A percentile compares a stretch with the other conserved stretches of the same genome.
Conservation (phyloP, 1,139 yeast species). For the Yamadazyma mexicana region DNA sequence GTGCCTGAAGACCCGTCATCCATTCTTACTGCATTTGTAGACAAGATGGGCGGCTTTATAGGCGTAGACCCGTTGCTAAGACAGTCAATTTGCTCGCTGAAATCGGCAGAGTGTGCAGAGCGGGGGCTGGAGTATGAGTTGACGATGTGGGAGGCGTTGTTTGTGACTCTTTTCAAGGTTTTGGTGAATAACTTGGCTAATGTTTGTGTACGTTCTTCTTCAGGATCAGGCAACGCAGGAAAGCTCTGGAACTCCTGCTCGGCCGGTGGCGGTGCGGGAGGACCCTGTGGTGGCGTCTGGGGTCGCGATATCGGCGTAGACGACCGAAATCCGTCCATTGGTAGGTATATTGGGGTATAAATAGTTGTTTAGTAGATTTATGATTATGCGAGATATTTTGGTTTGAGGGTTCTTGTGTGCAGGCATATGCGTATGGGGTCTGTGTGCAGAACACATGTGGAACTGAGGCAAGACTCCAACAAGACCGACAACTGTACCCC, state of each 20-base stretch:
- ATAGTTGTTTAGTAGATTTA: too few relatives aligned
- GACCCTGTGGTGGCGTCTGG: background rate
- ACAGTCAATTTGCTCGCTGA: conserved; percentile 8
- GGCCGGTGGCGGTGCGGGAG: background rate
- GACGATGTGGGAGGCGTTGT: conserved; percentile 43
- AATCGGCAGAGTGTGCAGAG: conserved; percentile 11
- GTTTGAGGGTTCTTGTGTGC: too few relatives aligned
- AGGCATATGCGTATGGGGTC: too few relatives aligned
- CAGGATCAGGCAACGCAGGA: conserved; percentile 49
- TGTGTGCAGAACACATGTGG: too few relatives aligned
- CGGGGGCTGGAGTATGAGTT: conserved; percentile 26
- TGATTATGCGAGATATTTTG: too few relatives aligned
- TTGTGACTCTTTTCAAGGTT: conserved; percentile 46
- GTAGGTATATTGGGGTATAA: too few relatives aligned
- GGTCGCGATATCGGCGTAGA: background rate
- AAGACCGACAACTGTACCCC: too few relatives aligned
- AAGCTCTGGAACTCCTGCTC: conserved; percentile 41
- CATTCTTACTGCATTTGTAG: background rate
- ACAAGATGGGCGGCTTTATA: conserved; percentile 7
- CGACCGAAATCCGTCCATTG: background rate
- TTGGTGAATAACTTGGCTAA: conserved; percentile 36
- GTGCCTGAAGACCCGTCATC: background rate
- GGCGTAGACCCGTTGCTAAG: conserved; percentile 8
- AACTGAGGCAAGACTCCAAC: too few relatives aligned
- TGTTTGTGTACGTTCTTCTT: conserved; percentile 30